These are phyloP conservation scores for Cladosporium sp. DNA, from an alignment of 2,329 filamentous ascomycete species.

Conservation along the genomic window DNA sequence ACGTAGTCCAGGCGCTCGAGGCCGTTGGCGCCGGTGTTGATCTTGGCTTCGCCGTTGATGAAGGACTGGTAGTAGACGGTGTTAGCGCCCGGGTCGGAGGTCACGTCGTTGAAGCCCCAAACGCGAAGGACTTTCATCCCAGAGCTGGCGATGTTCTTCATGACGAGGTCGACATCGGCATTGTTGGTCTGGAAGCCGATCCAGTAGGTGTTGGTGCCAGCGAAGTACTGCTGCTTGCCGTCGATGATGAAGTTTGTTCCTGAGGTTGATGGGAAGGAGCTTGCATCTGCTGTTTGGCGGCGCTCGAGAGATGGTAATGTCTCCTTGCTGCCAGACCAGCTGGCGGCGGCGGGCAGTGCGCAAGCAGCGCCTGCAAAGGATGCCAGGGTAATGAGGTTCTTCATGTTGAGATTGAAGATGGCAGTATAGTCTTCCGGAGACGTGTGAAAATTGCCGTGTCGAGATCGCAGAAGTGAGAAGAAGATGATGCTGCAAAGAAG, in stretches of 20 bases:
- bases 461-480: neutral
- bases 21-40: conserved; percentile 64
- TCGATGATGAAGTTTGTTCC: conserved; percentile 44
- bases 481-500: neutral
- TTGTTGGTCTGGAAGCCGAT: conserved; percentile 55
- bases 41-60: conserved; percentile 52
- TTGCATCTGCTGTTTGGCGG: neutral
- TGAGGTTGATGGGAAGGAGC: conserved; percentile 21
- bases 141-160: conserved; percentile 48
- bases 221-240: conserved; percentile 50
- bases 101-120: conserved; percentile 65
- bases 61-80: conserved; percentile 59
- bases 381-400: neutral
- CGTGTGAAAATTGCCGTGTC: neutral
- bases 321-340: conserved; percentile 3
- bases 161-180: conserved; percentile 55
- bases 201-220: conserved; percentile 59
- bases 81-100: conserved; percentile 40
- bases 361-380: conserved; percentile 15
- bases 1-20: conserved; percentile 66
- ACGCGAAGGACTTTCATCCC: conserved; percentile 60
- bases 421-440: neutral
- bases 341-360: conserved; percentile 7
- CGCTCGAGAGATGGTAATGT: neutral
- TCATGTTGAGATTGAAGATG: neutral